Evolutionary conservation across 208 protist species (phyloP), one percentile per base, ranked within the genome.

Genomic region (Blechomonas ayalai): DNA sequence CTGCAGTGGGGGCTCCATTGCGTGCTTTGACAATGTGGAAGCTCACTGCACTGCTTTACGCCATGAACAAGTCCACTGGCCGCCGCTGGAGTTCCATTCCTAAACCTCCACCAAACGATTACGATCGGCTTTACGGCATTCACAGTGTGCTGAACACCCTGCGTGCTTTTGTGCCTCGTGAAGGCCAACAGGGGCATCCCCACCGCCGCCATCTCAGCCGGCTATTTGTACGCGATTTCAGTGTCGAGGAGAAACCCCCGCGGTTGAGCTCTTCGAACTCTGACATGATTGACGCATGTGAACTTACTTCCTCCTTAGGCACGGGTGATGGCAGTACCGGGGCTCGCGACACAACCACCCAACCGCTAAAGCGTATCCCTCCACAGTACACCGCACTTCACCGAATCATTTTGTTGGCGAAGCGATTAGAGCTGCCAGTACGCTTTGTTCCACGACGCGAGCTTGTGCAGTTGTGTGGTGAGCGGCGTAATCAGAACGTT

Each of bases 401-500:
- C 28, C 76, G 73, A 37, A 75, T 90, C 52, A 41, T 67, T 8
- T 48, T 56, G 15, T 48, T 91, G 20, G 82, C 77, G 20, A 73
- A 73, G 40, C 52, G 47, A 7, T 24, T 84, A 43, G 34, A 62
- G 2, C 59, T 87, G 23, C 68, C 75, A 2, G 47, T 91, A 8
- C 50, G 48, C 4, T 68, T 67, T 8, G 82, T 91, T 36, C 67
- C 77, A 13, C 73, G 82, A 0, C 28, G 36, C 2, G 75, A 84
- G 65, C 58, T 91, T 20, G 60, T 76, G 54, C 67, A 70, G 59
- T 65, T 91, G 19, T 85, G 82, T 36, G 82, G 82, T 15, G 82
- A 91, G 52, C 67, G 82, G 15, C 69, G 82, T 0, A 73, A 91
- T 44, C 82, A 91, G 50, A 87, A 88, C 38, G 59, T 76, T 0